Percentiles rank a stretch among this genome's conserved stretches.
phyloP scores from a whole-genome alignment of 805 yeast species.

The Wickerhamomyces ciferrii region DNA sequence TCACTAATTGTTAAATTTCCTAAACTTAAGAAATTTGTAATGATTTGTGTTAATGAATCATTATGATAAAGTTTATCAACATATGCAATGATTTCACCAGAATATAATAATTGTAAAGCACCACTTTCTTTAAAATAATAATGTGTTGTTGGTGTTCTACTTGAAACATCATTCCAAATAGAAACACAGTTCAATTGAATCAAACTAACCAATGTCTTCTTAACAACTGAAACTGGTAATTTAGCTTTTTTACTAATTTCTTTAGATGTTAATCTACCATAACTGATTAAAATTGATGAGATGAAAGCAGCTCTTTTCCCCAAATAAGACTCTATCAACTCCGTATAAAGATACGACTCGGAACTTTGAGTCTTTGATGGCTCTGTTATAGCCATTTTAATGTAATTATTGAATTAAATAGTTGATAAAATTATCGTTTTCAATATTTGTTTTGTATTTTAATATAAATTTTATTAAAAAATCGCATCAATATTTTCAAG shows the following conservation, averaged over 20 bases:
- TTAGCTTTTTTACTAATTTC: slow-evolving; percentile 46
- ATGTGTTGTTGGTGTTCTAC: slow-evolving; percentile 28
- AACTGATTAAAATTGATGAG: slow-evolving; percentile 52
- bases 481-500: not conserved
- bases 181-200: slow-evolving; percentile 75
- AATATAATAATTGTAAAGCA: slow-evolving; percentile 55
- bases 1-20: slow-evolving; percentile 64
- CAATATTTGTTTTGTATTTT: not conserved
- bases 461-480: not conserved
- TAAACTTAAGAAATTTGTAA: slow-evolving; percentile 62
- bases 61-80: slow-evolving; percentile 37
- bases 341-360: slow-evolving; percentile 50
- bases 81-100: slow-evolving; percentile 67
- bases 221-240: slow-evolving; percentile 46
- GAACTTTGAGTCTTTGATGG: slow-evolving; percentile 53
- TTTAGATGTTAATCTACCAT: slow-evolving; percentile 57
- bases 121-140: slow-evolving; percentile 67
- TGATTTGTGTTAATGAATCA: slow-evolving; percentile 47
- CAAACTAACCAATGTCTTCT: slow-evolving; percentile 66
- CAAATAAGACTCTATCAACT: slow-evolving; percentile 45
- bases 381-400: slow-evolving; percentile 5
- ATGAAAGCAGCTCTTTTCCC: slow-evolving; percentile 74
- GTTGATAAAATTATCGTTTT: not conserved
- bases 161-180: slow-evolving; percentile 46
- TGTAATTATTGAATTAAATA: not conserved